Evolutionary conservation across 1,284 basidiomycete species (phyloP), one percentile per base, ranked within the genome.

Genomic region (Cerrena zonata): DNA sequence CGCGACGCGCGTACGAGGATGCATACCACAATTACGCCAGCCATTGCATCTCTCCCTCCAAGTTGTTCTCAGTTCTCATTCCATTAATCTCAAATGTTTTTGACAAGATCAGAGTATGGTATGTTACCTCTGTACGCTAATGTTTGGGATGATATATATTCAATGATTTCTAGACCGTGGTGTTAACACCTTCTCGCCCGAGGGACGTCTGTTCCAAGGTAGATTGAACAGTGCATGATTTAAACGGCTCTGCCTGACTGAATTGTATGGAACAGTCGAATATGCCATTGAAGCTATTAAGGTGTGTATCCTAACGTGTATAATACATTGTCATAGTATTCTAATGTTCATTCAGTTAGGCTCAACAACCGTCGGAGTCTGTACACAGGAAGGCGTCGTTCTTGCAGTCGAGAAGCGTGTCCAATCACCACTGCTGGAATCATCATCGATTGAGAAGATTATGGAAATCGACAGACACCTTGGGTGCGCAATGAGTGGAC

Each of bases 281-380:
- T 99, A 99, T 77, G 96, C 96, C 47, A 97, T 99, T 66, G 94
- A 97, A 67, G 94, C 94, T 19, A 97, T 97, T 72, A 97, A 96
- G 73, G 93, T 94, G 58, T 57, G 74, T 50, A 4, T 26, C 47
- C n/a, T n/a, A n/a, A n/a, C n/a, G n/a, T n/a, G n/a, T n/a, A n/a
- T n/a, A 53, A 41, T 5, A 19, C 26, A 10, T 26, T 11, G 22
- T 12, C 40, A 12, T 42, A 11, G 44, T 53, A n/a, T n/a, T 24
- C 43, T 38, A 24, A 10, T 15, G 30, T 36, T 19, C 24, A 63
- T 60, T 61, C 65, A 96, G 92, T 86, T 97, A 63, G 96, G 96
- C 53, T 98, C 94, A 51, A 98, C 96, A 50, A 97, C 96, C 18
- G 91, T 99, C 58, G 96, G 95, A 52, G 87, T 95, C 63, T 79